Conservation (phyloP, 306 rosid genomes). For the Quercus robur region DNA sequence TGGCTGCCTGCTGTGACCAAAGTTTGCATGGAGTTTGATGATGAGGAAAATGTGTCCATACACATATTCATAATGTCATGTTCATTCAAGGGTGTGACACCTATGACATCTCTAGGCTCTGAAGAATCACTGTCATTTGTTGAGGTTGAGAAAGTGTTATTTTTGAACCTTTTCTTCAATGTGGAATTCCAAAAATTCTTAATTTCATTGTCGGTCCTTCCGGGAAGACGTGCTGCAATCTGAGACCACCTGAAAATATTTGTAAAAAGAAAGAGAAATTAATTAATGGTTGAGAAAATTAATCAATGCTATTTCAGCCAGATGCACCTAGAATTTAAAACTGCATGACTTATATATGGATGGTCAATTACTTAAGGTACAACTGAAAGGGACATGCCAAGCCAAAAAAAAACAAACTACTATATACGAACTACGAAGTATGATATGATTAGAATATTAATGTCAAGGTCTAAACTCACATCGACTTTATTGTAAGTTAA, state of each 20-base stretch:
- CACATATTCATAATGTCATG: conserved; percentile 50
- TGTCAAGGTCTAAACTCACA: not conserved
- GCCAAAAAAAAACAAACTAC: not conserved
- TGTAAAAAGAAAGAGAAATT: not conserved
- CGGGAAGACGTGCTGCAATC: conserved; percentile 92
- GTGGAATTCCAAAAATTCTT: conserved; percentile 98
- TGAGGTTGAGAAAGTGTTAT: conserved; percentile 28
- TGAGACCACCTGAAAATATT: conserved; percentile 80
- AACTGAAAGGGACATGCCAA: not conserved
- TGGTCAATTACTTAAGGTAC: not conserved
- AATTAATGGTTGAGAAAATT: not conserved
- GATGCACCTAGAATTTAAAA: too few species aligned
- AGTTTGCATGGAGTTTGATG: conserved; percentile 58
- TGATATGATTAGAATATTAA: not conserved
- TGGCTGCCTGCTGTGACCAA: conserved; percentile 15
- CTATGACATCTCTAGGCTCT: conserved; percentile 35
- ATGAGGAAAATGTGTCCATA: conserved; percentile 71
- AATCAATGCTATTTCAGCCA: too few species aligned
- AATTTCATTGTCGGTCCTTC: conserved; percentile 92
- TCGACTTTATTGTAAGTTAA: not conserved
- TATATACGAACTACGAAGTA: not conserved
- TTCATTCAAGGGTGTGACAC: conserved; percentile 39
- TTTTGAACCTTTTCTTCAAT: conserved; percentile 64
- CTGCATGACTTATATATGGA: not conserved
- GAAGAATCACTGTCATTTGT: conserved; percentile 58